A percentile compares a stretch with the other conserved stretches of the same genome.
Evolutionary conservation across 139 green algal species (phyloP).

Genomic region (Dunaliella sp.): DNA sequence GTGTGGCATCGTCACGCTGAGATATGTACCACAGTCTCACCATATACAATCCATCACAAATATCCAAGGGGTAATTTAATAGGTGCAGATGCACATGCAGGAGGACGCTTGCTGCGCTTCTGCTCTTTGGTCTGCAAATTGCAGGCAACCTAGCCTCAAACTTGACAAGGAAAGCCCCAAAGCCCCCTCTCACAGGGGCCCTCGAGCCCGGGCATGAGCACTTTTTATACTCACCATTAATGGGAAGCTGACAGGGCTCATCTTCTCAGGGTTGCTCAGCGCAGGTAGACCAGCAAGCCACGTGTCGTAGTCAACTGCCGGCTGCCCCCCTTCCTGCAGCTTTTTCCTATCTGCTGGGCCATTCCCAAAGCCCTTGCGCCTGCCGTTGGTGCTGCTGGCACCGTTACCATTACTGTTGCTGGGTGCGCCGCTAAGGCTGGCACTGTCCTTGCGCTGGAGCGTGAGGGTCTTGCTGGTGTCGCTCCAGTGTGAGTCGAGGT

Average conservation of each 20-base stretch:
- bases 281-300: slow-evolving; percentile 28
- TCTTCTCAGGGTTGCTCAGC: slow-evolving; percentile 30
- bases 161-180: too few species aligned
- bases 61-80: too few species aligned
- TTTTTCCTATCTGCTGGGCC: not conserved
- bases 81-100: too few species aligned
- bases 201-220: too few species aligned
- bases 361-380: not conserved
- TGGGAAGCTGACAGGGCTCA: slow-evolving; percentile 34
- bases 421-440: too few species aligned
- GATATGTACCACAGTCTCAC: too few species aligned
- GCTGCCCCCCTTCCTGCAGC: not conserved
- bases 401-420: not conserved
- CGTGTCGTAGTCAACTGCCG: slow-evolving; percentile 8
- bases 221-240: slow-evolving; percentile 26
- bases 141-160: too few species aligned
- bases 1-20: too few species aligned
- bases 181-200: too few species aligned
- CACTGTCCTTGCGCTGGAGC: not conserved
- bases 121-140: too few species aligned
- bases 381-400: not conserved
- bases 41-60: too few species aligned
- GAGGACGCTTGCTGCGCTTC: too few species aligned
- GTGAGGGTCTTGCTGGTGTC: slow-evolving; percentile 8
- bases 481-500: not conserved